phyloP scores from a whole-genome alignment of 495 filamentous ascomycete genomes.

The Lasiosphaeria ovina region DNA sequence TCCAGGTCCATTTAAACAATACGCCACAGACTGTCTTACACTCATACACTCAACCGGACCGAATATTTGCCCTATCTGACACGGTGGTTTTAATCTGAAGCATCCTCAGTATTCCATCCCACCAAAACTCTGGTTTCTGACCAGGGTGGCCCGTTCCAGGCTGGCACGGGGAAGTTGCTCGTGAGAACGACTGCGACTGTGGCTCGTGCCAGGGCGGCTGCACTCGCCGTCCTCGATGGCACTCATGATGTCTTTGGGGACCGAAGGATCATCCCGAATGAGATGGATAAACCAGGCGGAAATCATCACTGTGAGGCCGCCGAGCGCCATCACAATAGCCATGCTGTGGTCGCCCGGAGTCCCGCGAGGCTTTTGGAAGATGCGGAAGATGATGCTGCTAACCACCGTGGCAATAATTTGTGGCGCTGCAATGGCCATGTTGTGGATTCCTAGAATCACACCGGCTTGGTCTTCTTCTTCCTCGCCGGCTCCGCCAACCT shows the following conservation, averaged over 20 bases:
- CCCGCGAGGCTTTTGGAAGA: slow-evolving; percentile 79
- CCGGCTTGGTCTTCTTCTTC: slow-evolving; percentile 72
- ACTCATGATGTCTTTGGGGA: slow-evolving; percentile 33
- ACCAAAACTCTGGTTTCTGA: slow-evolving; percentile 46
- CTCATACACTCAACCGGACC: not conserved
- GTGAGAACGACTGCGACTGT: slow-evolving; percentile 25
- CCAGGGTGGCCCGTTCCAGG: slow-evolving; percentile 42
- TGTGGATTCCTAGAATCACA: slow-evolving; percentile 86
- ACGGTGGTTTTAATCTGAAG: not conserved
- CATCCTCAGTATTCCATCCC: slow-evolving; percentile 41
- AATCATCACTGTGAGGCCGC: slow-evolving; percentile 71
- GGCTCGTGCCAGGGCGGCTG: slow-evolving; percentile 24
- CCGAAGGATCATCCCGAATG: slow-evolving; percentile 44
- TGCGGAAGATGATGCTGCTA: slow-evolving; percentile 75
- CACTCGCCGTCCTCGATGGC: slow-evolving; percentile 43
- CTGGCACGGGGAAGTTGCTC: slow-evolving; percentile 40
- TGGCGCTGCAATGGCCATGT: slow-evolving; percentile 83
- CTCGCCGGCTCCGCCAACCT: slow-evolving; percentile 37
- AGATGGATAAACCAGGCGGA: slow-evolving; percentile 65
- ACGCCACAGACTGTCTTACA: not conserved
- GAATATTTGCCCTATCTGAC: not conserved
- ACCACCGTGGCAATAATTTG: slow-evolving; percentile 84
- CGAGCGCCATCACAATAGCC: slow-evolving; percentile 77
- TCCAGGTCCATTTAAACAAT: not conserved
- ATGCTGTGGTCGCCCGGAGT: slow-evolving; percentile 81